Conservation (phyloP, 306 rosid genomes). For the Geum urbanum region DNA sequence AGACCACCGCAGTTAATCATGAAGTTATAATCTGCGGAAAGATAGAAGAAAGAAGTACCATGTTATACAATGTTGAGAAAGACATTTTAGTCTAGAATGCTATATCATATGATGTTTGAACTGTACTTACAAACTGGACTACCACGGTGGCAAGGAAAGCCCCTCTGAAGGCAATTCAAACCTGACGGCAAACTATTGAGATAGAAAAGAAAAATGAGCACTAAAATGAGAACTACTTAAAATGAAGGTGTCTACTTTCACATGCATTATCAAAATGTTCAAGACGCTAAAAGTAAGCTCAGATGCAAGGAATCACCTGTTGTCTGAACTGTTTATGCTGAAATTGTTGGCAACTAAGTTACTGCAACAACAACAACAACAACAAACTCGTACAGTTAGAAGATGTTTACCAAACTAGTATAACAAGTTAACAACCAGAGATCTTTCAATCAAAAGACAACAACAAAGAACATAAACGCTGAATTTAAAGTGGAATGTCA, state of each 20-base stretch:
- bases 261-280: background rate
- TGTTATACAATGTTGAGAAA: background rate
- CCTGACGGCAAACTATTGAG: slow-evolving; percentile 65
- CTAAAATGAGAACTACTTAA: background rate
- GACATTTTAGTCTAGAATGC: background rate
- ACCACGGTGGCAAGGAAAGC: slow-evolving; percentile 66
- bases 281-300: background rate
- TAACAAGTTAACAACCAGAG: background rate
- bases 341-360: slow-evolving; percentile 82
- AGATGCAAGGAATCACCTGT: slow-evolving; percentile 43
- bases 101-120: background rate
- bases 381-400: background rate
- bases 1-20: slow-evolving; percentile 70
- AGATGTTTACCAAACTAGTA: background rate
- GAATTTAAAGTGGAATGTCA: background rate
- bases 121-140: slow-evolving; percentile 51
- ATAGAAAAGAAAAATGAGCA: slow-evolving; percentile 2
- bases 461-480: background rate
- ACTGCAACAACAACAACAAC: slow-evolving; percentile 32
- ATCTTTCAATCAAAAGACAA: background rate
- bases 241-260: background rate
- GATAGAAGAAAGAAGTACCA: slow-evolving; percentile 2
- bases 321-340: slow-evolving; percentile 38
- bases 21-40: slow-evolving; percentile 55
- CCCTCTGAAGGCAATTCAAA: slow-evolving; percentile 60